A percentile compares a stretch with the other conserved stretches of the same genome.
Evolutionary conservation across 768 basidiomycete genomes (phyloP).

Genomic region (Pulveroboletus frians): DNA sequence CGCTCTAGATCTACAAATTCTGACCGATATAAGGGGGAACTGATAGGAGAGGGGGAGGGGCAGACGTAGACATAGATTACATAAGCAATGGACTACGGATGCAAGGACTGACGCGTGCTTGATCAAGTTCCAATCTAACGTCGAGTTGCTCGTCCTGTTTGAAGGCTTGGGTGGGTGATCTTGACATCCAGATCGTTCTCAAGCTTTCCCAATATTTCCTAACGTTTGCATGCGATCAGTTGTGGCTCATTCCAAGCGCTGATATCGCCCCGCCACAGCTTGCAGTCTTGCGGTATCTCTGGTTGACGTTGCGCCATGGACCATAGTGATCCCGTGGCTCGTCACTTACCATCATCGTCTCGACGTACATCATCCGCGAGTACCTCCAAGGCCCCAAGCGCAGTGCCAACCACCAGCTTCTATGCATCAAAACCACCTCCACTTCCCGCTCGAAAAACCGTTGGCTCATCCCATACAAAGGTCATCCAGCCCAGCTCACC

Average conservation of each 20-base stretch:
- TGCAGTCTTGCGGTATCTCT: constrained; percentile 1
- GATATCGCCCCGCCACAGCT: constrained; percentile 6
- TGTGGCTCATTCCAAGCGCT: not conserved
- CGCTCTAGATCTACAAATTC: constrained; percentile 40
- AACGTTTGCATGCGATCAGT: constrained; percentile 5
- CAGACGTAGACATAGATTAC: constrained; percentile 23
- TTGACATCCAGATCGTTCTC: constrained; percentile 16
- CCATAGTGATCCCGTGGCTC: constrained; percentile 35
- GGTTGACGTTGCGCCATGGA: constrained; percentile 37
- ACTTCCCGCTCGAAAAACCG: constrained; percentile 30
- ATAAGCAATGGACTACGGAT: constrained; percentile 16
- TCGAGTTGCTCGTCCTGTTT: not conserved
- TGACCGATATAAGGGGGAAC: constrained; percentile 8
- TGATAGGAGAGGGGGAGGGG: not conserved
- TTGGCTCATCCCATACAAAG: constrained; percentile 36
- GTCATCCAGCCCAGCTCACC: constrained; percentile 27
- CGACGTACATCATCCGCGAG: constrained; percentile 39
- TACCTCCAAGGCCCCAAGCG: constrained; percentile 23
- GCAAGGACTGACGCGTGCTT: constrained; percentile 23
- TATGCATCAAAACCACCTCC: constrained; percentile 33
- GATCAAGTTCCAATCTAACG: constrained; percentile 20
- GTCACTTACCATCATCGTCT: constrained; percentile 34
- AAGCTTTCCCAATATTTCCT: not conserved
- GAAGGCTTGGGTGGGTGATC: constrained; percentile 9
- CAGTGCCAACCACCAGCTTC: constrained; percentile 27